Conservation (phyloP, 768 basidiomycete genomes). For the Suillus discolor region DNA sequence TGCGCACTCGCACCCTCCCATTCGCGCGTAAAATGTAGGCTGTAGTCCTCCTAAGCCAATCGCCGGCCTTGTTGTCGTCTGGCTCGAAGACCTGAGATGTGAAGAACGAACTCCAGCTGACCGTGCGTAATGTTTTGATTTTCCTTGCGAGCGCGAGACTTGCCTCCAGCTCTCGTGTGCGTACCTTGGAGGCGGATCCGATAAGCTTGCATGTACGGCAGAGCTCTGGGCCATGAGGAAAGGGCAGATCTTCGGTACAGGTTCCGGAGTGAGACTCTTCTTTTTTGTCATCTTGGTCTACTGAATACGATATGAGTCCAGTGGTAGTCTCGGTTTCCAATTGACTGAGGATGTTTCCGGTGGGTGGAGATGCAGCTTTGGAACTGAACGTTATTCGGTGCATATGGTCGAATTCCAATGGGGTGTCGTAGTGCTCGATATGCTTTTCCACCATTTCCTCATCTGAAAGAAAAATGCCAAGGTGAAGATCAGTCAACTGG, state of each 20-base stretch:
- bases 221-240: constrained; percentile 34
- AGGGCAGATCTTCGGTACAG: constrained; percentile 20
- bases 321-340: constrained; percentile 17
- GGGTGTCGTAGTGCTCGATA: constrained; percentile 31
- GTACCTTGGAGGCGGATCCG: constrained; percentile 33
- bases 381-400: constrained; percentile 16
- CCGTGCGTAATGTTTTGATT: constrained; percentile 44
- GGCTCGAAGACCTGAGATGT: constrained; percentile 18
- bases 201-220: constrained; percentile 39
- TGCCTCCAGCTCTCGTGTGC: constrained; percentile 48
- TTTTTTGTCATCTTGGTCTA: constrained; percentile 20
- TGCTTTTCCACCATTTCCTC: constrained; percentile 51
- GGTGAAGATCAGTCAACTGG: constrained; percentile 50
- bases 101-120: constrained; percentile 60
- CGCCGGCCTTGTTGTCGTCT: constrained; percentile 20
- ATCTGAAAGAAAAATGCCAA: constrained; percentile 67
- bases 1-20: constrained; percentile 45
- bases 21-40: constrained; percentile 43
- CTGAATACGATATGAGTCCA: constrained; percentile 24
- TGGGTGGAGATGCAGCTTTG: constrained; percentile 5
- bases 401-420: constrained; percentile 22
- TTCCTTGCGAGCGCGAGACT: constrained; percentile 46
- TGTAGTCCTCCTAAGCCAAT: constrained; percentile 36
- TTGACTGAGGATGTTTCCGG: constrained; percentile 26
- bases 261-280: neutral